Conservation (phyloP, 169 alveolate species). For the Plasmodium yoelii region DNA sequence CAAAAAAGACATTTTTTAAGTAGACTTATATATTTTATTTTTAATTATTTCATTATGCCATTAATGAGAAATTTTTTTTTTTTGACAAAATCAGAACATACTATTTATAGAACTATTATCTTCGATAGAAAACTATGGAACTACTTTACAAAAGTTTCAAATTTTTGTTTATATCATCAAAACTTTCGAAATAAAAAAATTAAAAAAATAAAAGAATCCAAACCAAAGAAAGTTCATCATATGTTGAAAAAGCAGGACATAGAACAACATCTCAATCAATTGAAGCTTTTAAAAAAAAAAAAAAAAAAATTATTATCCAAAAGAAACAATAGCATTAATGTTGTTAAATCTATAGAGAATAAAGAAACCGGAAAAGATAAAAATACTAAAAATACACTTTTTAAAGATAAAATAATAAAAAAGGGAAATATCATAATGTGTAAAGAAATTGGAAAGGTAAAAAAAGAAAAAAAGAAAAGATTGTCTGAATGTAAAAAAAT, state of each 20-base stretch:
- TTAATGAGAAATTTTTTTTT: constrained; percentile 53
- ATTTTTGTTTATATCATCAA: constrained; percentile 69
- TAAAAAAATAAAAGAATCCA: constrained; percentile 17
- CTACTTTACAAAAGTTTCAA: constrained; percentile 56
- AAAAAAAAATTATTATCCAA: background rate
- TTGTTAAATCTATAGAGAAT: background rate
- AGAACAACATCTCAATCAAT: background rate
- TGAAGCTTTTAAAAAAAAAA: constrained; percentile 1
- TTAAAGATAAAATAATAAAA: constrained; percentile 3
- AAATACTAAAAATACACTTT: no score
- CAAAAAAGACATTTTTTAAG: constrained; percentile 62
- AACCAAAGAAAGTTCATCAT: no score
- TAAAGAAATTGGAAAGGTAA: background rate
- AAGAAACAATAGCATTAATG: background rate
- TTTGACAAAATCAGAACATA: constrained; percentile 70
- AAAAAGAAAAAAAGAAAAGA: background rate
- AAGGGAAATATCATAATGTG: background rate
- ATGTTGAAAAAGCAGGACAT: no score
- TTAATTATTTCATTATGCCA: constrained; percentile 76
- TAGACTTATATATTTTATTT: constrained; percentile 68
- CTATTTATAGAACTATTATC: constrained; percentile 51
- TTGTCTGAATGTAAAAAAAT: constrained; percentile 6
- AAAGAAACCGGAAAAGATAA: no score
- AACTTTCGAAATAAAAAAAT: constrained; percentile 40
- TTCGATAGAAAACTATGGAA: constrained; percentile 71